Conservation (phyloP, 2,329 filamentous ascomycete genomes). For the Helminthosporium solani region DNA sequence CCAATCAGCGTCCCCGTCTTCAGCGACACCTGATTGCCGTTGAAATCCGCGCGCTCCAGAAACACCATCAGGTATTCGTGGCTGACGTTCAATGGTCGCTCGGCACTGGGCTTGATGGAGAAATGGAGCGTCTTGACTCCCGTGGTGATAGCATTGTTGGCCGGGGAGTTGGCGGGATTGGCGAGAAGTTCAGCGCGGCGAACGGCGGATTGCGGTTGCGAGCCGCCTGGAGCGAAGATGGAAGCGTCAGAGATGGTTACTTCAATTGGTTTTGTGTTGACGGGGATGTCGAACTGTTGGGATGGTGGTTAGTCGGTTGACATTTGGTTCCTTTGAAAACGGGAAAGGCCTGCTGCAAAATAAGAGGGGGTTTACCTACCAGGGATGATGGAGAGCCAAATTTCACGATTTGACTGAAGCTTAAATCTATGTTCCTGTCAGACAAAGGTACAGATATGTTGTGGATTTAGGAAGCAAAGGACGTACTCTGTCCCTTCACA, state of each 20-base stretch:
- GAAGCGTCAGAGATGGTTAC: constrained; percentile 17
- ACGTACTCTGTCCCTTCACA: constrained; percentile 14
- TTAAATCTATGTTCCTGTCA: constrained; percentile 5
- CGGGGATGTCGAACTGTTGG: constrained; percentile 11
- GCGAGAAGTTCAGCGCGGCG: constrained; percentile 16
- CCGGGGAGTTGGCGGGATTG: constrained; percentile 1
- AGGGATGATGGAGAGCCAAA: constrained; percentile 6
- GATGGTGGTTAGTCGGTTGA: neutral
- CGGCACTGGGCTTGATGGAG: constrained; percentile 13
- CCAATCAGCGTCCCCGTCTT: constrained; percentile 19
- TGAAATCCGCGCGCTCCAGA: constrained; percentile 17
- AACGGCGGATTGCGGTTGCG: constrained; percentile 15
- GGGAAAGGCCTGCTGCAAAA: too few relatives aligned
- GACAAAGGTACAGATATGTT: neutral
- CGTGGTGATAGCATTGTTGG: constrained; percentile 6
- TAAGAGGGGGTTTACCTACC: neutral
- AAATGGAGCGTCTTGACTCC: constrained; percentile 21
- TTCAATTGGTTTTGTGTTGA: constrained; percentile 12
- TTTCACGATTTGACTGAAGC: constrained; percentile 11
- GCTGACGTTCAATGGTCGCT: constrained; percentile 14
- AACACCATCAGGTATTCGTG: constrained; percentile 20
- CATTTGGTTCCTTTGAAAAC: too few relatives aligned
- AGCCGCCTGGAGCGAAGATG: constrained; percentile 14
- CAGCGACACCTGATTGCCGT: constrained; percentile 11
- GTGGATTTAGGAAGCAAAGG: neutral